Conservation (phyloP, 2,329 filamentous ascomycete genomes). For the Venturiaceae sp. region DNA sequence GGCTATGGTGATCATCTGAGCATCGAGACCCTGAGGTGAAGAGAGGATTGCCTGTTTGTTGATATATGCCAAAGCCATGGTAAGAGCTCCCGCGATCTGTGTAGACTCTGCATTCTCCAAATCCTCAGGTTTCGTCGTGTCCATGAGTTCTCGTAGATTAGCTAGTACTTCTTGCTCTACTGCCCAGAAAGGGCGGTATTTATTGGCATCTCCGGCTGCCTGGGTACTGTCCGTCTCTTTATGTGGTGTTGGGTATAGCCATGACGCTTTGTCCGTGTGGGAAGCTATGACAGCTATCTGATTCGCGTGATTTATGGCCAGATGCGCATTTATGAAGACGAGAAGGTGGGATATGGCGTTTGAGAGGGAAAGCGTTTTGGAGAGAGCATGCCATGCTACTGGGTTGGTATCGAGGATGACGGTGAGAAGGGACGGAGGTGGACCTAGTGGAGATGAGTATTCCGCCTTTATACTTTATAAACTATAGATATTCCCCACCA, state of each 20-base stretch:
- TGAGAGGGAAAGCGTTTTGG: constrained; percentile 65
- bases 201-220: constrained; percentile 54
- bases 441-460: constrained; percentile 22
- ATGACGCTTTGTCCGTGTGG: constrained; percentile 75
- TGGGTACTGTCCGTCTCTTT: constrained; percentile 14
- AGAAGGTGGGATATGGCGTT: constrained; percentile 81
- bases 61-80: constrained; percentile 80
- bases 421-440: constrained; percentile 71
- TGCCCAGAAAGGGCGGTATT: constrained; percentile 84
- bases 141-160: constrained; percentile 65
- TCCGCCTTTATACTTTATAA: neutral
- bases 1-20: neutral
- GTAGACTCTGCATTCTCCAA: constrained; percentile 63
- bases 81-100: constrained; percentile 83
- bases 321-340: constrained; percentile 93
- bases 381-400: constrained; percentile 78
- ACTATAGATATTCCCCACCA: constrained; percentile 15
- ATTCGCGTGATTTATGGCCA: constrained; percentile 89
- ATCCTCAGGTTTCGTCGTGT: constrained; percentile 48
- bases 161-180: constrained; percentile 72
- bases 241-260: constrained; percentile 68
- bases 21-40: constrained; percentile 38
- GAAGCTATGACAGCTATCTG: constrained; percentile 86
- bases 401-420: constrained; percentile 96
- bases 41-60: constrained; percentile 62